These are phyloP conservation scores for Ustilago loliicola DNA, from an alignment of 1,284 basidiomycete genomes.

Conservation along the genomic window DNA sequence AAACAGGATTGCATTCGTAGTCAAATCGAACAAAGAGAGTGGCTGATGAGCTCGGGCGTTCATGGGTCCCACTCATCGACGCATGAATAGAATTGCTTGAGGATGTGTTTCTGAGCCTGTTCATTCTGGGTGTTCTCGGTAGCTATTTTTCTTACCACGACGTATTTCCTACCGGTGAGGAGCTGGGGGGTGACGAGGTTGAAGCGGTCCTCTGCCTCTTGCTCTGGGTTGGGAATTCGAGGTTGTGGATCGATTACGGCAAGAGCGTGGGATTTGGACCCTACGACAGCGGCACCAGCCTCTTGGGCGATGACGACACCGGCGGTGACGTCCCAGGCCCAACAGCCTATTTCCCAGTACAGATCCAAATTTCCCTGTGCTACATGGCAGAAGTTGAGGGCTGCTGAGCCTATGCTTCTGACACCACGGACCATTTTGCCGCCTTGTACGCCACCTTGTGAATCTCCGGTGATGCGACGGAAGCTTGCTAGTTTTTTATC, in stretches of 20 bases:
- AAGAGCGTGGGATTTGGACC: conserved; percentile 51
- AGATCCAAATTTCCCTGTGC: conserved; percentile 64
- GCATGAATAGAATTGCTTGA: conserved; percentile 85
- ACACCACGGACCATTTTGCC: conserved; percentile 87
- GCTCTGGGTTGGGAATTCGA: too few relatives aligned
- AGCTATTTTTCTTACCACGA: conserved; percentile 76
- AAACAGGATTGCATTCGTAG: neutral
- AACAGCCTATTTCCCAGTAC: conserved; percentile 70
- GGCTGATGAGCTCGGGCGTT: neutral
- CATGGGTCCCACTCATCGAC: conserved; percentile 79
- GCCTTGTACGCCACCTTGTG: conserved; percentile 75
- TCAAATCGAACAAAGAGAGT: neutral
- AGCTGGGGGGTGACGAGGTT: conserved; percentile 76
- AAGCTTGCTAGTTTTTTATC: conserved; percentile 80
- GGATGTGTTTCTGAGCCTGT: conserved; percentile 83
- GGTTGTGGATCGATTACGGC: too few relatives aligned
- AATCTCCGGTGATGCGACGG: conserved; percentile 82
- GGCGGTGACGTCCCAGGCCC: conserved; percentile 75
- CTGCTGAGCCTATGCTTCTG: conserved; percentile 61
- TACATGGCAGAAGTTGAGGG: conserved; percentile 64
- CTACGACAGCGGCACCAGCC: conserved; percentile 72
- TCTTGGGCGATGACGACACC: conserved; percentile 93
- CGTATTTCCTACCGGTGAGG: conserved; percentile 86
- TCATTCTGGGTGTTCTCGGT: conserved; percentile 75
- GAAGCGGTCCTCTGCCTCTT: conserved; percentile 71